These are phyloP conservation scores for Syncephalis fuscata DNA, from an alignment of 371 early-diverging fungal species.

Conservation along the genomic window DNA sequence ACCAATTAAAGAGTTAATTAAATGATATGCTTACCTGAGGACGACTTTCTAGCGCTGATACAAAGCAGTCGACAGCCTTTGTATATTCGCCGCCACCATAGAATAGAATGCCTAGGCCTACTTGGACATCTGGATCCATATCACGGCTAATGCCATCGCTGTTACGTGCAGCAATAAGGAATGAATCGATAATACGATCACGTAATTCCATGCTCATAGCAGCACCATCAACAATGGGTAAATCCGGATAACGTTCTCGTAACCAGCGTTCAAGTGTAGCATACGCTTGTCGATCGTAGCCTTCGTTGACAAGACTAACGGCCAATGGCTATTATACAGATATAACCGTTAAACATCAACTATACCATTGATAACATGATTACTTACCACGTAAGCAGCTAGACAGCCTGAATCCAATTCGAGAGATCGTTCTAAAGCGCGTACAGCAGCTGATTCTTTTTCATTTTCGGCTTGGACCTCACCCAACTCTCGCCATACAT, in stretches of 20 bases:
- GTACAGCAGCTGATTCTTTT: slow-evolving; percentile 77
- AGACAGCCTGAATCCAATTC: slow-evolving; percentile 43
- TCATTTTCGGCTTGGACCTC: slow-evolving; percentile 90
- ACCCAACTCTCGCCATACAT: slow-evolving; percentile 76
- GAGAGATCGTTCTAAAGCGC: slow-evolving; percentile 68
- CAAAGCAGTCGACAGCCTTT: slow-evolving; percentile 94
- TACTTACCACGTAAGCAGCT: slow-evolving; percentile 50
- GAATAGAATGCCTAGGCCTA: slow-evolving; percentile 86
- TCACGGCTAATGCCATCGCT: slow-evolving; percentile 37
- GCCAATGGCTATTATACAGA: slow-evolving; percentile 28
- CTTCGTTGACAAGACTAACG: slow-evolving; percentile 89
- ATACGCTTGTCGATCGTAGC: slow-evolving; percentile 60
- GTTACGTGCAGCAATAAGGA: slow-evolving; percentile 61
- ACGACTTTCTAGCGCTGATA: slow-evolving; percentile 62
- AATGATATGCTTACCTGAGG: slow-evolving; percentile 46
- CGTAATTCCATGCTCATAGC: slow-evolving; percentile 27
- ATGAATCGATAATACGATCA: slow-evolving; percentile 26
- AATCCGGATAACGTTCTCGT: slow-evolving; percentile 46
- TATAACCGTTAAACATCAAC: too few relatives aligned
- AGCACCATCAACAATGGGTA: slow-evolving; percentile 12
- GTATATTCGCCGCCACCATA: slow-evolving; percentile 76
- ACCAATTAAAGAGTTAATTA: too few relatives aligned
- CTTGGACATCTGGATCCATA: slow-evolving; percentile 82
- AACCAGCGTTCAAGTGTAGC: slow-evolving; percentile 82
- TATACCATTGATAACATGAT: background rate